phyloP scores from a whole-genome alignment of 768 basidiomycete species.

The Calocera cornea region DNA sequence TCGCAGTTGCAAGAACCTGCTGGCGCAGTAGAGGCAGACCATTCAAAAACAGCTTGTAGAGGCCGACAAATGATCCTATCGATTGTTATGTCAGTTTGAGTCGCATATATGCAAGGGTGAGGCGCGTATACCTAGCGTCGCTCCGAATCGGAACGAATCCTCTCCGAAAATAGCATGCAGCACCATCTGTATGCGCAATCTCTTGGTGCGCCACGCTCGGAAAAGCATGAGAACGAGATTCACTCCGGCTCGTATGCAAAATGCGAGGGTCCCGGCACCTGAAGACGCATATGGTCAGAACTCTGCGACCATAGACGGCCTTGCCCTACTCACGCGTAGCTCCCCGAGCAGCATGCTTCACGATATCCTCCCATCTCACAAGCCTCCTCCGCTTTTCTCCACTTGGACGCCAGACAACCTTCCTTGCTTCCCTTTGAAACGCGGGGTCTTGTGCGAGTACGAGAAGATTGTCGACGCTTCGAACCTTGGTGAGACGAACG shows the following conservation, averaged over 20 bases:
- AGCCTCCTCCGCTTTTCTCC: neutral
- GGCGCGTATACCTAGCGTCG: slow-evolving; percentile 57
- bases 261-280: slow-evolving; percentile 76
- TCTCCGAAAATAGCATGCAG: slow-evolving; percentile 71
- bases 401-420: neutral
- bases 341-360: neutral
- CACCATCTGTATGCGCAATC: slow-evolving; percentile 50
- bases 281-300: slow-evolving; percentile 1
- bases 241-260: slow-evolving; percentile 66
- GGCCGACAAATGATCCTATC: slow-evolving; percentile 54
- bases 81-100: neutral
- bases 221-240: slow-evolving; percentile 71
- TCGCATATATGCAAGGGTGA: neutral
- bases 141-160: slow-evolving; percentile 73
- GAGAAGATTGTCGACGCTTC: neutral
- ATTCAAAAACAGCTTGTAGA: slow-evolving; percentile 73
- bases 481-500: neutral
- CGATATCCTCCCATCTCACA: neutral
- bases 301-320: neutral
- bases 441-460: neutral
- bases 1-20: slow-evolving; percentile 15
- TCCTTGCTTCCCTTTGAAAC: neutral
- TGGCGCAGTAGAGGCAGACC: slow-evolving; percentile 59
- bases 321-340: neutral
- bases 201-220: slow-evolving; percentile 52